Base-by-base conservation (phyloP, 345 rosid genomes). In the Alliaria petiolata region DNA sequence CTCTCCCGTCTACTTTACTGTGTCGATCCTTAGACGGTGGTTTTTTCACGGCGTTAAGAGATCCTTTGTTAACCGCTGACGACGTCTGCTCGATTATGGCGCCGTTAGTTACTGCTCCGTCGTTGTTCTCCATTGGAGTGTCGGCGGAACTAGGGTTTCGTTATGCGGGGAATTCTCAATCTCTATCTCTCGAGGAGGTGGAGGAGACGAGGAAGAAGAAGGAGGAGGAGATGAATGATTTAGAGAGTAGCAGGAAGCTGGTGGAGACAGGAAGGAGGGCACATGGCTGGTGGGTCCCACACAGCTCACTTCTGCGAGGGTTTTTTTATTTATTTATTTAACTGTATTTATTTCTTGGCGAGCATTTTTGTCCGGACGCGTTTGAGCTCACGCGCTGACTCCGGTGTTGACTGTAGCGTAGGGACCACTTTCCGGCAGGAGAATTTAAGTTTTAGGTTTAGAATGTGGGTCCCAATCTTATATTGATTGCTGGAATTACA, bases 241-340 rank as follows among this genome's bases (percentile, higher is more conserved):
- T 39, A 62, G n/a, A n/a, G 72, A 44, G 70, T 31, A 54, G 69
- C 11, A 59, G 46, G 67, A 55, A 85, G 93, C 92, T 85, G 95
- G 98, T 89, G 97, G 95, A 91, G 96, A 95, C 98, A 86, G 90
- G 93, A 81, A 72, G 88, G 79, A 85, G 86, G 79, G 89, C 99
- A 95, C 98, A 95, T 95, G 98, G 92, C 83, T 77, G 77, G 87
- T 84, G 95, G 97, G 88, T 14, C 80, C 95, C 89, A 38, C 82
- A 81, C 87, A 87, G 84, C 90, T 85, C 90, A 87, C 78, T 73
- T 72, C 71, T 61, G 47, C 28, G 13, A 42, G 17, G 46, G 9
- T 33, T 35, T 57, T 55, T 36, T 19, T 9, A n/a, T n/a, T n/a
- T n/a, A n/a, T n/a, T n/a, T n/a, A n/a, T n/a, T n/a, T n/a, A n/a